Conservation (phyloP, 192 early-diverging fungal genomes). For the Gigaspora rosea region DNA sequence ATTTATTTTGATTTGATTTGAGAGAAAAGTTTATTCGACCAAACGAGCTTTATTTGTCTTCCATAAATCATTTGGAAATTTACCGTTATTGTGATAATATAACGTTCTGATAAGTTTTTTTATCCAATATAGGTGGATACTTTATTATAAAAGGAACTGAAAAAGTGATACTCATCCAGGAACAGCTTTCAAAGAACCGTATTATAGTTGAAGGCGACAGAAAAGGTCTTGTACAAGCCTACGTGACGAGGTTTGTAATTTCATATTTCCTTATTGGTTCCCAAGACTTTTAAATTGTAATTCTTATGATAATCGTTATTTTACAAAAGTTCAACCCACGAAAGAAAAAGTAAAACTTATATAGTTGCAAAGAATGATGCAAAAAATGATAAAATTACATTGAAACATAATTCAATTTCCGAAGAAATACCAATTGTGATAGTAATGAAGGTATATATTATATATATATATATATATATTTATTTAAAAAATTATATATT, state of each 20-base stretch:
- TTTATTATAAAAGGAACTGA: slow-evolving; percentile 96
- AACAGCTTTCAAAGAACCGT: slow-evolving; percentile 98
- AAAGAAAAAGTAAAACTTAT: slow-evolving; percentile 92
- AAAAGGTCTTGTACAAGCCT: slow-evolving; percentile 78
- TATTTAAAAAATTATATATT: too few relatives aligned
- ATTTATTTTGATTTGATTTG: not conserved
- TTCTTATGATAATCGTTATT: not conserved
- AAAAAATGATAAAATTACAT: slow-evolving; percentile 67
- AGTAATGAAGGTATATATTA: slow-evolving; percentile 68
- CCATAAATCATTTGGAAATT: too few relatives aligned
- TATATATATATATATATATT: too few relatives aligned
- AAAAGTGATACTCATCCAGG: slow-evolving; percentile 97
- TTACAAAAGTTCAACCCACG: slow-evolving; percentile 77
- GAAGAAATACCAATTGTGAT: slow-evolving; percentile 87
- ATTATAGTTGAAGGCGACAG: slow-evolving; percentile 92
- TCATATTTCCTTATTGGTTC: not conserved
- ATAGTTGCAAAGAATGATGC: slow-evolving; percentile 62
- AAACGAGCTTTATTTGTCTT: not conserved
- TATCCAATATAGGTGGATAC: slow-evolving; percentile 69
- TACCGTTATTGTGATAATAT: too few relatives aligned
- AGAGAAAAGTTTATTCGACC: too few relatives aligned
- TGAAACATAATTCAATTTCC: slow-evolving; percentile 89
- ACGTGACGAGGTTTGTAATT: slow-evolving; percentile 68
- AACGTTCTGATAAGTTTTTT: slow-evolving; percentile 1
- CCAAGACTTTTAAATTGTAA: not conserved